phyloP scores from a whole-genome alignment of 1,284 basidiomycete species.

The Termitomyces sp. region DNA sequence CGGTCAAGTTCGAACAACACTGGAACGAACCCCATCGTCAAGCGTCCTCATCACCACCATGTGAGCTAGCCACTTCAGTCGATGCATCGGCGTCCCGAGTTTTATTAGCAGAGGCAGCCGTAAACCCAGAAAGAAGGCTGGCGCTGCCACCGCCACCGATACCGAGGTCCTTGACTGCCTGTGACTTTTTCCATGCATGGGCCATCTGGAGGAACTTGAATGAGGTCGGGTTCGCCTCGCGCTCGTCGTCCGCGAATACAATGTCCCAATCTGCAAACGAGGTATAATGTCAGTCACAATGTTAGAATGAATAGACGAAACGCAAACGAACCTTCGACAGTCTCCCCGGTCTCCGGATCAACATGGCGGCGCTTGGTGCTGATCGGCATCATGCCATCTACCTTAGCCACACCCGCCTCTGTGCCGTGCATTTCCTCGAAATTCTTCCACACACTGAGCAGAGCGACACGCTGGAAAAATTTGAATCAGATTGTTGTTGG shows the following conservation, averaged over 20 bases:
- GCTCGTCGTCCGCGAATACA: constrained; percentile 92
- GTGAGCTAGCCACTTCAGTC: constrained; percentile 43
- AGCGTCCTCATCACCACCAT: constrained; percentile 20
- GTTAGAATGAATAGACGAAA: neutral
- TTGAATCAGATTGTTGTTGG: constrained; percentile 2
- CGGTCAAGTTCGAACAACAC: too few species aligned
- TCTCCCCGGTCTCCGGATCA: constrained; percentile 78
- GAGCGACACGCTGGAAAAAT: constrained; percentile 60
- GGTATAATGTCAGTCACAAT: neutral
- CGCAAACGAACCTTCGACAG: constrained; percentile 70
- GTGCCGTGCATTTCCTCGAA: constrained; percentile 82
- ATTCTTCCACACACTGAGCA: constrained; percentile 90
- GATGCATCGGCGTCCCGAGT: constrained; percentile 25
- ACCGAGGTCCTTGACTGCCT: constrained; percentile 32
- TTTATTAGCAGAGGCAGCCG: constrained; percentile 30
- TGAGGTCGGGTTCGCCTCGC: constrained; percentile 84
- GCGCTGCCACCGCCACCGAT: constrained; percentile 25
- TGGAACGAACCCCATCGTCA: neutral
- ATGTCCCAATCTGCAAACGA: constrained; percentile 78
- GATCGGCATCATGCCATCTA: constrained; percentile 87
- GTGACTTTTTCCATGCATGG: constrained; percentile 75
- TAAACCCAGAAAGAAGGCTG: constrained; percentile 39
- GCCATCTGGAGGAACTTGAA: constrained; percentile 95
- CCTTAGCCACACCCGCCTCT: constrained; percentile 64
- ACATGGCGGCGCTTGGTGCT: constrained; percentile 82